phyloP scores from a whole-genome alignment of 2,329 filamentous ascomycete species.

The Paramyrothecium roridum region DNA sequence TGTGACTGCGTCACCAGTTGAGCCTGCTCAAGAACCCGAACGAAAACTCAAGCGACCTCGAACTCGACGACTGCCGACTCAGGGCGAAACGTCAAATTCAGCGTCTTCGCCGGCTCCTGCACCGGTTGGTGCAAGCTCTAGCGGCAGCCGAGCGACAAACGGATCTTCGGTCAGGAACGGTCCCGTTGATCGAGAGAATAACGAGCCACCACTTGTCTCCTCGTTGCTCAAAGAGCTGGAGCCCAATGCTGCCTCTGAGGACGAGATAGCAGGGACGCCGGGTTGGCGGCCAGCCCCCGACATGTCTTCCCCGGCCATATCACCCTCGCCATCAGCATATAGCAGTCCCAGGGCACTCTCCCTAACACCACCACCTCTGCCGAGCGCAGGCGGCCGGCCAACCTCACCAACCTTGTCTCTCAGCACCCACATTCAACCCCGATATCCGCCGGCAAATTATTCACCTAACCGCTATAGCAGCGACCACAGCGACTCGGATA shows the following conservation, averaged over 20 bases:
- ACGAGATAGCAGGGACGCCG: constrained; percentile 37
- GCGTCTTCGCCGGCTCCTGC: constrained; percentile 28
- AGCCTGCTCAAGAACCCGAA: constrained; percentile 68
- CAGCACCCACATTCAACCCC: constrained; percentile 69
- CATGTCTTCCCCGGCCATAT: constrained; percentile 61
- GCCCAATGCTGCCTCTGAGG: constrained; percentile 55
- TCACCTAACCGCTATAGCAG: constrained; percentile 49
- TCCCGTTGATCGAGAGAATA: constrained; percentile 23
- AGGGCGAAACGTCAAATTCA: constrained; percentile 45
- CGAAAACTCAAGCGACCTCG: constrained; percentile 85
- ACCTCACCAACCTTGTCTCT: constrained; percentile 64
- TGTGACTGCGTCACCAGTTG: constrained; percentile 66
- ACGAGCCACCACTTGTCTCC: constrained; percentile 76
- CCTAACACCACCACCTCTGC: constrained; percentile 65
- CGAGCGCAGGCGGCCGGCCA: constrained; percentile 49
- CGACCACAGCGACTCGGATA: constrained; percentile 16
- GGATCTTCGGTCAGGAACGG: constrained; percentile 18
- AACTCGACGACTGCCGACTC: constrained; percentile 61
- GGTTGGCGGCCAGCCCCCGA: constrained; percentile 27
- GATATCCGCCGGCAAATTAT: constrained; percentile 72
- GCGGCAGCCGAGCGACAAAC: constrained; percentile 15
- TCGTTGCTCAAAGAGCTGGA: constrained; percentile 88
- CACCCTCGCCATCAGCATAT: constrained; percentile 60
- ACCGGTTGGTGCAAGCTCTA: constrained; percentile 18
- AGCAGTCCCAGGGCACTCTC: constrained; percentile 67